Conservation (phyloP, 768 basidiomycete genomes). For the Boletus barrowsii region DNA sequence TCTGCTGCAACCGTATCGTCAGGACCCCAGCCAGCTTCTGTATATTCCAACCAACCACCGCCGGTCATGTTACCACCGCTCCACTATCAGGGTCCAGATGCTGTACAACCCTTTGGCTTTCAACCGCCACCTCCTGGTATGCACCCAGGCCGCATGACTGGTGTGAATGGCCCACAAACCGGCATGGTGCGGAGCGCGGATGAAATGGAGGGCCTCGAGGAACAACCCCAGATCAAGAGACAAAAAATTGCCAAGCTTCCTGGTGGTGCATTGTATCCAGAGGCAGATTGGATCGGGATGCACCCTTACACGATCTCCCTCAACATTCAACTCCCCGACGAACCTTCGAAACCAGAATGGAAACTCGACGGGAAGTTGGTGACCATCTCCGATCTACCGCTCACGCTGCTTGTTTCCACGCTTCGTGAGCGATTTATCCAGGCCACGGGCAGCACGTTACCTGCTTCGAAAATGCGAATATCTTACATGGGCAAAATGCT, state of each 20-base stretch:
- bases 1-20: conserved; percentile 86
- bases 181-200: conserved; percentile 80
- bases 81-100: conserved; percentile 78
- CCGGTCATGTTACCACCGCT: conserved; percentile 84
- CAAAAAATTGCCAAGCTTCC: conserved; percentile 84
- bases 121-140: conserved; percentile 68
- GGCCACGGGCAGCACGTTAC: conserved; percentile 72
- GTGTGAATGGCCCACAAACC: conserved; percentile 58
- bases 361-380: conserved; percentile 82
- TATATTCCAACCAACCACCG: conserved; percentile 51
- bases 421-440: conserved; percentile 86
- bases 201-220: conserved; percentile 72
- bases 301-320: conserved; percentile 91
- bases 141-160: conserved; percentile 66
- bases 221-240: conserved; percentile 80
- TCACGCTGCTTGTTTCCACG: conserved; percentile 82
- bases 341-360: conserved; percentile 87
- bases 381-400: conserved; percentile 76
- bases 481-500: conserved; percentile 82
- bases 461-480: conserved; percentile 77
- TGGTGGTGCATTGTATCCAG: conserved; percentile 80
- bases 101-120: conserved; percentile 76
- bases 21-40: conserved; percentile 86
- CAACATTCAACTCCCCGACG: conserved; percentile 76
- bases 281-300: conserved; percentile 86